Conservation (phyloP, 257 asterid genomes). For the Nicotiana noctiflora region DNA sequence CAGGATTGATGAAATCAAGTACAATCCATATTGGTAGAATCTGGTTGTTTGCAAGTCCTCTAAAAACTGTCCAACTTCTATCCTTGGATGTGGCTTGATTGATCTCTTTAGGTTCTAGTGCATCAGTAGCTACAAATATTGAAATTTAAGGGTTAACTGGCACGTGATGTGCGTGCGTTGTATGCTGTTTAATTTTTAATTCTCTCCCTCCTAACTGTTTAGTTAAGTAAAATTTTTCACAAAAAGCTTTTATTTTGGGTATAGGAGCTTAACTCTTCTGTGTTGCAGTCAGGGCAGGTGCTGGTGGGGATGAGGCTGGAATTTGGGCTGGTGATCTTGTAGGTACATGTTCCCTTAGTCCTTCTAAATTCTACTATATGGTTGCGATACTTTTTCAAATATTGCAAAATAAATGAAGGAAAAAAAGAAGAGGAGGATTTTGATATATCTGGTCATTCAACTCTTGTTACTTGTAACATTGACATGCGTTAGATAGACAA, state of each 20-base stretch:
- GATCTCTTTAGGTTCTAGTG: neutral
- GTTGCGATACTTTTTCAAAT: neutral
- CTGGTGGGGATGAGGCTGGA: conserved; percentile 99
- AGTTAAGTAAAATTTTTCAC: neutral
- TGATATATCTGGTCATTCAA: neutral
- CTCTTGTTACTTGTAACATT: neutral
- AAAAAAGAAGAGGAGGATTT: too few species aligned
- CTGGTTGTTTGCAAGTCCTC: neutral
- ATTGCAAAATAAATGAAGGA: neutral
- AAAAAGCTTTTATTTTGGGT: neutral
- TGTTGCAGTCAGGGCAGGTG: conserved; percentile 91
- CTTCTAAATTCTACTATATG: conserved; percentile 10
- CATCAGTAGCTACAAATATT: neutral
- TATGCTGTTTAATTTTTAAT: neutral
- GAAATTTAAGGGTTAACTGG: neutral
- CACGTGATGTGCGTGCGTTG: neutral
- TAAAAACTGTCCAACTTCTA: neutral
- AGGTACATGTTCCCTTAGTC: conserved; percentile 68
- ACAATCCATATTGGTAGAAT: neutral
- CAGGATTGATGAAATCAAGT: neutral
- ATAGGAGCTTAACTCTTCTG: neutral
- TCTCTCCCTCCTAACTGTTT: neutral
- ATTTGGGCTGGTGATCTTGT: conserved; percentile 99
- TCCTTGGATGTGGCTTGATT: neutral
- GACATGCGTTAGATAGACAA: neutral